phyloP scores from a whole-genome alignment of 2,329 filamentous ascomycete genomes.

The Cladorrhinum sp. region DNA sequence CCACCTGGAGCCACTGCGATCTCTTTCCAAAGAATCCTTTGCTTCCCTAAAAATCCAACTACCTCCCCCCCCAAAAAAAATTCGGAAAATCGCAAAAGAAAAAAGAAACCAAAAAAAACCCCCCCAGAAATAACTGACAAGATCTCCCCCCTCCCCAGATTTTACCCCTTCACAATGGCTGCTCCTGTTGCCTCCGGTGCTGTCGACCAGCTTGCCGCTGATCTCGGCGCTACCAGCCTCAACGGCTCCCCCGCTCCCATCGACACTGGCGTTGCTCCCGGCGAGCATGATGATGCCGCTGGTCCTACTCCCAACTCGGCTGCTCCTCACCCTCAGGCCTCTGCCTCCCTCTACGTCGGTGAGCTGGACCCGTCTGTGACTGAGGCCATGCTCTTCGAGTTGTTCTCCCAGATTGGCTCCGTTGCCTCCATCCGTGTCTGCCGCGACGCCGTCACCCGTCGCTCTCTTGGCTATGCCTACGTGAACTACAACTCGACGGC shows the following conservation, averaged over 20 bases:
- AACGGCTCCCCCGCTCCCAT: conserved; percentile 63
- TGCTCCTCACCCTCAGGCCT: conserved; percentile 79
- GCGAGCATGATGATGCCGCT: conserved; percentile 59
- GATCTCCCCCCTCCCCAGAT: conserved; percentile 14
- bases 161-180: conserved; percentile 52
- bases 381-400: conserved; percentile 99
- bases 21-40: too few species aligned
- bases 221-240: conserved; percentile 69
- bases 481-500: conserved; percentile 99
- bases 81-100: too few species aligned
- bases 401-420: conserved; percentile 98
- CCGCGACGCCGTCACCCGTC: conserved; percentile 96
- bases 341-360: conserved; percentile 96
- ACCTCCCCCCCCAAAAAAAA: neutral
- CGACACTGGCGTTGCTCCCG: conserved; percentile 67
- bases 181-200: conserved; percentile 55
- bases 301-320: conserved; percentile 71
- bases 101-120: neutral
- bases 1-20: conserved; percentile 4
- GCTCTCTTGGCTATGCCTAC: conserved; percentile 98
- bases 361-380: conserved; percentile 97
- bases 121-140: conserved; percentile 8
- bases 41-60: neutral
- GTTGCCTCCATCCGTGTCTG: conserved; percentile 99
- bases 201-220: conserved; percentile 78